Evolutionary conservation across 2,329 filamentous ascomycete species (phyloP), one percentile per base, ranked within the genome.

Genomic region (Periconia macrospinosa): DNA sequence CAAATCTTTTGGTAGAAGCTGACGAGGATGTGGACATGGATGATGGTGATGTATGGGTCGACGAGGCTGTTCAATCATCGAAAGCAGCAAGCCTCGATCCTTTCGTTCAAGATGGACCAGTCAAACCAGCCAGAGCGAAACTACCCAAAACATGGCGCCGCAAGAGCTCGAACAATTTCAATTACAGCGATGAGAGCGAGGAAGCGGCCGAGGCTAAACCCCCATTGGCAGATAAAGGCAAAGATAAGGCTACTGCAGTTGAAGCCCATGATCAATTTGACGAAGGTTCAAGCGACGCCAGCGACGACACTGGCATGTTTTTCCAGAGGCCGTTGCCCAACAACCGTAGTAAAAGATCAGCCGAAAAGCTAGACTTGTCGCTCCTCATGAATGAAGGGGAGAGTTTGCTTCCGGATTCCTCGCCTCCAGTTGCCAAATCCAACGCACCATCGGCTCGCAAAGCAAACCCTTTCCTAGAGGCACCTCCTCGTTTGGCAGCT

Each of bases 31-130:
- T n/a, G 27, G 58, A 60, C 17, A 61, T 47, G 19, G 60, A 65
- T 11, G 61, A 67, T 19, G 68, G 66, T 17, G 78, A 80, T 50
- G 72, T 81, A 19, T 80, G 78, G 78, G 71, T 77, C 62, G 77
- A 78, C 52, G 77, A 79, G 57, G 78, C 77, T 15, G 27, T 30
- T 18, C 13, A 27, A 9, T 67, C 68, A 15, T 60, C 64, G 0
- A 53, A 59, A 19, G 57, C 54, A 30, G 56, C 65, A 19, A n/a
- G 67, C 6, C 62, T 70, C 33, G 75, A 76, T 41, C 51, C 75
- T 14, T 72, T 76, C 41, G 59, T 61, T 9, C 67, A 70, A 18
- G 65, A 72, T 44, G 59, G 59, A 6, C 51, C 53, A 9, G 51
- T 59, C 41, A 70, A 65, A 40, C 72, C 76, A 51, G 61, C 67